Evolutionary conservation across 2,329 filamentous ascomycete species (phyloP), one percentile per base, ranked within the genome.

Genomic region (Emericellopsis atlantica): DNA sequence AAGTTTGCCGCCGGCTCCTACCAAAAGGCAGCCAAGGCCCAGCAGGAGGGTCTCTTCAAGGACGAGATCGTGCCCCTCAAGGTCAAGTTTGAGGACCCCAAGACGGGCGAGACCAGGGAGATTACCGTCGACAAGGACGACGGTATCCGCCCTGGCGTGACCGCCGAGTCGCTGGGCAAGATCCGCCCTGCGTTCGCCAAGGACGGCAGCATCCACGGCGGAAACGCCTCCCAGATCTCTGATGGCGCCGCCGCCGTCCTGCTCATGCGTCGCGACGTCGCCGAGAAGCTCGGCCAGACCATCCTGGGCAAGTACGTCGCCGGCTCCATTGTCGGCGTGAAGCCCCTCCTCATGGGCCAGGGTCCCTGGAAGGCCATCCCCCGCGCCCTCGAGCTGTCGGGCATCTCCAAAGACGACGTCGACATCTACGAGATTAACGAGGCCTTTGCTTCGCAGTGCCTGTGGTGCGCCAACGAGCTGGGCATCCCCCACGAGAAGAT

Each of bases 401-500:
- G 89, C 45, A 79, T 98, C 52, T 72, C 70, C 58, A 86, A 81
- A 63, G 82, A 94, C 43, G 90, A 96, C 51, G 87, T 98, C 24
- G 92, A 96, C 59, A 90, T 96, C 56, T 96, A 77, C 56, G 92
- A 98, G 76, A 95, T 98, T 74, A 98, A 98, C 70, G 92, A 98
- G 75, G 92, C 92, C 1, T 98, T 98, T 61, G 92, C 92, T 26
- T 85, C 79, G 48, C 90, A 96, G 73, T 95, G 87, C 63, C 64
- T 96, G 49, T 96, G 84, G 84, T 95, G 88, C 62, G 78, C 85
- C 47, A 85, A 92, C 54, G 81, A 95, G 70, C 76, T 98, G 18
- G 82, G 81, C 36, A 66, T 98, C 23, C 84, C 87, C 40, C 58
- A 72, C 45, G 81, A 85, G 49, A 96, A 95, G 76, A 79, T 98